Evolutionary conservation across 495 filamentous ascomycete genomes (phyloP).

Genomic region (Aspergillus funiculosus): DNA sequence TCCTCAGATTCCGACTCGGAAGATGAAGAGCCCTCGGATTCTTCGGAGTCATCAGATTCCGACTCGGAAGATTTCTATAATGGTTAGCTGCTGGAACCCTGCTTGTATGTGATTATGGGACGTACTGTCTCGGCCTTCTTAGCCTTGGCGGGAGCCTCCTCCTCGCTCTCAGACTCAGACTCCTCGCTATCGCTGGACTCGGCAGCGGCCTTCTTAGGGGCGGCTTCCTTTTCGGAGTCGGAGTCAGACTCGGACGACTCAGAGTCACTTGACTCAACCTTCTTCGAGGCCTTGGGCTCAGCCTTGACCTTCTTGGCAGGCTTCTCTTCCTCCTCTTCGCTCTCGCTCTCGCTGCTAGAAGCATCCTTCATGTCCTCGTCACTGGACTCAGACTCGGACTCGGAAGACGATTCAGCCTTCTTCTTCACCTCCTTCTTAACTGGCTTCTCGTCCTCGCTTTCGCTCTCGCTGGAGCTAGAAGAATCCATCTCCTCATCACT

Average conservation of each 20-base stretch:
- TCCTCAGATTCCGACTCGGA: conserved; percentile 50
- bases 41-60: conserved; percentile 33
- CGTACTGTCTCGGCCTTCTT: conserved; percentile 37
- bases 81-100: conserved; percentile 1
- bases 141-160: conserved; percentile 25
- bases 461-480: conserved; percentile 34
- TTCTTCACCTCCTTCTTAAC: conserved; percentile 30
- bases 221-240: conserved; percentile 35
- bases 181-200: conserved; percentile 24
- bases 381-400: conserved; percentile 33
- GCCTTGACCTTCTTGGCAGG: conserved; percentile 26
- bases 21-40: conserved; percentile 44
- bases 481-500: conserved; percentile 39
- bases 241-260: conserved; percentile 28
- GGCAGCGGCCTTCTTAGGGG: conserved; percentile 30
- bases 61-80: conserved; percentile 25
- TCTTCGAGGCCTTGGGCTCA: conserved; percentile 21
- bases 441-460: conserved; percentile 36
- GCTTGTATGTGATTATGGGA: conserved; percentile 4
- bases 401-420: conserved; percentile 34
- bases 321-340: conserved; percentile 34
- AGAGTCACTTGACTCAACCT: conserved; percentile 21
- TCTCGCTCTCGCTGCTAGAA: conserved; percentile 26
- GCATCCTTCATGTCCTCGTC: conserved; percentile 33
- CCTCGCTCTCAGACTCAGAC: conserved; percentile 29